Evolutionary conservation across 306 rosid species (phyloP).

Genomic region (Acacia confusa): DNA sequence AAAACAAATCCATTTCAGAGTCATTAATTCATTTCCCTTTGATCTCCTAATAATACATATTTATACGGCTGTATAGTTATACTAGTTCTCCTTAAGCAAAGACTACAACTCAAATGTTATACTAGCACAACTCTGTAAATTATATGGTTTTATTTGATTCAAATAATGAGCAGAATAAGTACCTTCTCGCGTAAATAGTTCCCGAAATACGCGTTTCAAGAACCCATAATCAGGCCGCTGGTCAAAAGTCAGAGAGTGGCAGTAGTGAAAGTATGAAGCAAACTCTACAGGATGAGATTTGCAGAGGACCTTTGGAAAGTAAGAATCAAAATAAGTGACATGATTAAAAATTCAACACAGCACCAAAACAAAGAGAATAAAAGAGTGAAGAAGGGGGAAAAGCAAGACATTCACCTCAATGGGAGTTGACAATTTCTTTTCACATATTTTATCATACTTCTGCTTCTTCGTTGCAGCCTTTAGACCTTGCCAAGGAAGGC

Average conservation of each 20-base stretch:
- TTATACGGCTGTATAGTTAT: neutral
- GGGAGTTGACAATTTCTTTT: conserved; percentile 94
- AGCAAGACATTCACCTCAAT: conserved; percentile 67
- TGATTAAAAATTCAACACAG: conserved; percentile 10
- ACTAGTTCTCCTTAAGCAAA: neutral
- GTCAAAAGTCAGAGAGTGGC: conserved; percentile 89
- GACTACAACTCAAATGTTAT: neutral
- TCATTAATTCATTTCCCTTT: neutral
- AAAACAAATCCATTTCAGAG: neutral
- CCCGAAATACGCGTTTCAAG: conserved; percentile 89
- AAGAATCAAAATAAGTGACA: conserved; percentile 26
- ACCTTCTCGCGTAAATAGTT: conserved; percentile 91
- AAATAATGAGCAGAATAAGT: conserved; percentile 8
- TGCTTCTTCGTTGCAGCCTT: conserved; percentile 98
- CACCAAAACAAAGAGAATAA: neutral
- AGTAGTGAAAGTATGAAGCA: conserved; percentile 95
- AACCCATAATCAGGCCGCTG: conserved; percentile 99
- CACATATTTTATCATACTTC: conserved; percentile 95
- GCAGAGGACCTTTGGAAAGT: conserved; percentile 70
- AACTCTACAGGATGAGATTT: conserved; percentile 94
- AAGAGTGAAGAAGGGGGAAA: neutral
- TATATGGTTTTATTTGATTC: neutral
- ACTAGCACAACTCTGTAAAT: neutral
- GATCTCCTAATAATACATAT: neutral
- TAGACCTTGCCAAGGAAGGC: conserved; percentile 99